Percentiles rank a stretch among this genome's conserved stretches.
Conservation (phyloP, 202 grass and related monocot species). For the Panicum hallii region DNA sequence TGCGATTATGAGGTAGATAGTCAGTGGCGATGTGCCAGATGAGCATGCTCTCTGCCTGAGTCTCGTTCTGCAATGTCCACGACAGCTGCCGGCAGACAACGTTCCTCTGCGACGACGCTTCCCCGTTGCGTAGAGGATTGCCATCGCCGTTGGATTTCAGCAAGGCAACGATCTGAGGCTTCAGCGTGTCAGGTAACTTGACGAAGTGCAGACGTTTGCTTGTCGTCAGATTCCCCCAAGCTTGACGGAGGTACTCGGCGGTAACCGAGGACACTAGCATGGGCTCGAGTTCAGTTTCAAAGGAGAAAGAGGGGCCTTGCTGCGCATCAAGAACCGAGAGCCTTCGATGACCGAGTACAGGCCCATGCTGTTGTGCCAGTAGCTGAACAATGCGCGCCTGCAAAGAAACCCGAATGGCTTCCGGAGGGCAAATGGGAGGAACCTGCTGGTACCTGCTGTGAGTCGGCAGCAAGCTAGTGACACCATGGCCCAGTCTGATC, state of each 20-base stretch:
- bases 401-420: not conserved
- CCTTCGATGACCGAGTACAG: slow-evolving; percentile 9
- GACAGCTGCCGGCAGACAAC: not conserved
- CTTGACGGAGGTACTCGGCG: not conserved
- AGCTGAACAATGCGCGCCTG: not conserved
- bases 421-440: not conserved
- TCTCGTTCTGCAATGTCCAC: not conserved
- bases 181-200: not conserved
- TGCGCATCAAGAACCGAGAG: not conserved
- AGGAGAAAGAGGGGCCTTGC: not conserved
- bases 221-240: not conserved
- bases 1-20: not conserved
- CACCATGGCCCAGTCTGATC: slow-evolving; percentile 37
- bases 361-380: not conserved
- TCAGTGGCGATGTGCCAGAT: too few relatives aligned
- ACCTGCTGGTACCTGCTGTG: not conserved
- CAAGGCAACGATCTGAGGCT: not conserved
- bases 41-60: too few relatives aligned
- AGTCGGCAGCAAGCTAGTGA: not conserved
- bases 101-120: not conserved
- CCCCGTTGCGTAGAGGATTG: not conserved
- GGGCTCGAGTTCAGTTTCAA: not conserved
- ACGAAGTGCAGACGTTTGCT: not conserved
- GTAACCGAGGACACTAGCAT: not conserved
- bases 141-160: not conserved